Base-by-base conservation (phyloP, 805 yeast species). In the Metschnikowia kunwiensis region DNA sequence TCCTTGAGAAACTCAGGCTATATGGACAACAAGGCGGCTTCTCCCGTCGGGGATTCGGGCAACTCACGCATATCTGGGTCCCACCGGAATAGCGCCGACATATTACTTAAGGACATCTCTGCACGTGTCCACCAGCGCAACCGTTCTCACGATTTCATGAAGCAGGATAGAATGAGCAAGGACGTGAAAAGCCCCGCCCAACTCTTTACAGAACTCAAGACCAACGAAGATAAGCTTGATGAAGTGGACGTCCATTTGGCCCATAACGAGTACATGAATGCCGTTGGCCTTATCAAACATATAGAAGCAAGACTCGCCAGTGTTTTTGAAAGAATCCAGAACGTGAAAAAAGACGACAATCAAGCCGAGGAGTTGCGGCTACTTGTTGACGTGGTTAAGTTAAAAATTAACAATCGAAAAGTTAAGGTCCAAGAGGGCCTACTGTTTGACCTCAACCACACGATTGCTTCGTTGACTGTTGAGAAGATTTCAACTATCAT, bases 161-260 rank as follows among this genome's bases (percentile, higher is more conserved):
- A 43, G 11, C 45, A 36, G 24, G 43, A 42, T 20, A n/a, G 38
- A 4, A 27, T 36, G 39, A 32, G 18, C 17, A 28, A 25, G 9
- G 43, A 44, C 27, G 30, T 34, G 3, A 35, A 29, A 24, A 40
- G 36, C 27, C 42, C 49, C 7, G 36, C 46, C 4, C 54, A 64
- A 51, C 34, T 65, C 11, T 62, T 76, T 43, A 65, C 69, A 36
- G 73, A 63, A 13, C 61, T 82, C 37, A 73, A 75, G 37, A 60
- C 61, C 20, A 63, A 79, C 10, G 88, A 82, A 49, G 82, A 79
- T 34, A 58, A 67, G 21, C 63, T 84, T 12, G 87, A 83, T 50
- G 86, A 82, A 37, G 68, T 82, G 27, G 93, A 85, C 53, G 76
- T 81, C 10, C 69, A 69, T 36, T 67, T 83, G 17, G 81, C 86